phyloP scores from a whole-genome alignment of 176 grass and related monocot genomes.

The Phoenix roebelenii region DNA sequence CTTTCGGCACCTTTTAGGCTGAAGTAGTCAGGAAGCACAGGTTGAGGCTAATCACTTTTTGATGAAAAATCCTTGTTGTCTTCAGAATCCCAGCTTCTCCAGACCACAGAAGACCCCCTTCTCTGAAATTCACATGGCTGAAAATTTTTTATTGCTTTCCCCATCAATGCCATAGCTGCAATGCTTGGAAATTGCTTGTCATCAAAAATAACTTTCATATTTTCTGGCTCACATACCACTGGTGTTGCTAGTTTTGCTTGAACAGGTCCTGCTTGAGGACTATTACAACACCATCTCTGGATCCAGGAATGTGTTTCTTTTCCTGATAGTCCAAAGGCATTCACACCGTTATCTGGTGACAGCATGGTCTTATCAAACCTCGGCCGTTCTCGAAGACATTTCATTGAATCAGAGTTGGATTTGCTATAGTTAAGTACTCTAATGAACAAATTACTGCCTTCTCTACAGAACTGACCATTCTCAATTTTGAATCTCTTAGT shows the following conservation, averaged over 20 bases:
- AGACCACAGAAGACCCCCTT: slow-evolving; percentile 51
- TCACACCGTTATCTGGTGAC: slow-evolving; percentile 2
- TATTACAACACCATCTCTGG: slow-evolving; percentile 36
- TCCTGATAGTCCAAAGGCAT: slow-evolving; percentile 2
- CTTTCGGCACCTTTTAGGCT: too few relatives aligned
- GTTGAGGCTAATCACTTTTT: too few relatives aligned
- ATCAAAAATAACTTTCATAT: slow-evolving; percentile 11
- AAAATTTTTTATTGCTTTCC: slow-evolving; percentile 52
- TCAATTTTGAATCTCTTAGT: slow-evolving; percentile 23
- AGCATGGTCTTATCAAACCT: neutral
- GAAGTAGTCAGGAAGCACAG: too few relatives aligned
- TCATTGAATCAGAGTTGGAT: neutral
- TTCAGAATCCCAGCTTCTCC: slow-evolving; percentile 37
- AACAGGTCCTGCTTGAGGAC: slow-evolving; percentile 1
- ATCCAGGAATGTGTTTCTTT: slow-evolving; percentile 45
- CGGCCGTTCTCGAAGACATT: slow-evolving; percentile 4
- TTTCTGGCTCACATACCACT: neutral
- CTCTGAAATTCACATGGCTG: slow-evolving; percentile 38
- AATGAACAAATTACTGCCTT: slow-evolving; percentile 1
- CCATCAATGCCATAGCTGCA: slow-evolving; percentile 84
- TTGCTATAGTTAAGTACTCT: neutral
- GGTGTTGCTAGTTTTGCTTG: neutral
- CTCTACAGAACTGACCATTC: slow-evolving; percentile 7
- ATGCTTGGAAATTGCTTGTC: slow-evolving; percentile 60
- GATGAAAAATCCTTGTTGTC: too few relatives aligned